These are phyloP conservation scores for Globisporangium megalacanthum DNA, from an alignment of 352 stramenopile species.

Conservation along the genomic window DNA sequence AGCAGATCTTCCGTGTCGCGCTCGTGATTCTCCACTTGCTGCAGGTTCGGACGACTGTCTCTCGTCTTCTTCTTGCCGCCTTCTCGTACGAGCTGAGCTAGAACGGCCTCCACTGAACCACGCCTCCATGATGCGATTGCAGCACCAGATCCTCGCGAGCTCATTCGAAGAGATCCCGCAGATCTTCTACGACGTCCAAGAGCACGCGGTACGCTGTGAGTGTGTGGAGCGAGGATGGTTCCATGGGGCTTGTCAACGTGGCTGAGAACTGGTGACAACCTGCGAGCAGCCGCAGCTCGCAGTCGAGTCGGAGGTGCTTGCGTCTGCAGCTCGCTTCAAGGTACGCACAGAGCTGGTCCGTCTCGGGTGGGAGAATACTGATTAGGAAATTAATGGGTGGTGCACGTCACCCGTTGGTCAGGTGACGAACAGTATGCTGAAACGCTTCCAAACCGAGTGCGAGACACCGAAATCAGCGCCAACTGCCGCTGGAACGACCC, in stretches of 20 bases:
- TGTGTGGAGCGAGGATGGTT: too few species aligned
- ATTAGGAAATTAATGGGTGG: too few species aligned
- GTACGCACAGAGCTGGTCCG: not conserved
- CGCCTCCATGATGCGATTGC: not conserved
- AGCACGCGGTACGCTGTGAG: slow-evolving; percentile 36
- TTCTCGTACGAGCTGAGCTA: too few species aligned
- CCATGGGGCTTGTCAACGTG: too few species aligned
- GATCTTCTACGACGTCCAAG: slow-evolving; percentile 68
- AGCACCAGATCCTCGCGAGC: slow-evolving; percentile 51
- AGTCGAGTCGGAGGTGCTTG: not conserved
- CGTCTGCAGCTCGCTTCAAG: slow-evolving; percentile 3
- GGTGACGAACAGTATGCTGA: slow-evolving; percentile 30
- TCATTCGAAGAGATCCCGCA: slow-evolving; percentile 69
- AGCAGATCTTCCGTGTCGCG: slow-evolving; percentile 59
- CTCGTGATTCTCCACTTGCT: slow-evolving; percentile 51
- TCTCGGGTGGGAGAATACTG: not conserved
- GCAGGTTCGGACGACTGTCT: slow-evolving; percentile 20
- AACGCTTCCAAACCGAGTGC: slow-evolving; percentile 24
- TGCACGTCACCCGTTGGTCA: slow-evolving; percentile 5
- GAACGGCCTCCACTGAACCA: too few species aligned
- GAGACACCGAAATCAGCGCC: slow-evolving; percentile 12
- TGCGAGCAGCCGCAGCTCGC: slow-evolving; percentile 3
- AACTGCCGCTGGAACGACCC: not conserved
- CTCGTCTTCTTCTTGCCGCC: not conserved
- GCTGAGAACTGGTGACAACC: not conserved